A percentile compares a stretch with the other conserved stretches of the same genome.
Conservation (phyloP, 495 filamentous ascomycete species). For the Cetradonia linearis region DNA sequence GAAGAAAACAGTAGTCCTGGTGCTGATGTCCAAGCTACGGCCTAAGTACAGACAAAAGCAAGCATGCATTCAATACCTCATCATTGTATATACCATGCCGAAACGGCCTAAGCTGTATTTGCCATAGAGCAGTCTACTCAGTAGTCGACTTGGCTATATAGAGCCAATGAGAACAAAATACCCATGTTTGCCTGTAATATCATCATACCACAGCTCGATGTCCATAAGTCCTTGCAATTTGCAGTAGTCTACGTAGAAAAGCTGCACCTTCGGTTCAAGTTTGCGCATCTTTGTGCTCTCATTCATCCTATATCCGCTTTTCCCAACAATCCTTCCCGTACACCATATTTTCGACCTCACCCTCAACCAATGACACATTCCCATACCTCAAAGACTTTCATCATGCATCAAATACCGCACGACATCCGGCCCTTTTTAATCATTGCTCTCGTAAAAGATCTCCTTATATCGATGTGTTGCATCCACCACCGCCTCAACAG, state of each 20-base stretch:
- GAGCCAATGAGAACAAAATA: neutral
- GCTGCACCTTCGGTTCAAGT: neutral
- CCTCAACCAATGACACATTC: neutral
- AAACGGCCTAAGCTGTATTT: neutral
- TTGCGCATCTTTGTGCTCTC: neutral
- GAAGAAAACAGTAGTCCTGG: conserved; percentile 6
- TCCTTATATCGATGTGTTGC: conserved; percentile 75
- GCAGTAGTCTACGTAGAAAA: neutral
- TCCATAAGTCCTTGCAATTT: no score
- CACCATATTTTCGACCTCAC: neutral
- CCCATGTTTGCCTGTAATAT: neutral
- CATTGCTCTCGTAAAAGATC: conserved; percentile 57
- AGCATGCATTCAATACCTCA: neutral
- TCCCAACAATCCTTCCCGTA: neutral
- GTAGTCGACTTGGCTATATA: conserved; percentile 1
- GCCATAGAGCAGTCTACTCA: neutral
- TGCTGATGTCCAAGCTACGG: conserved; percentile 10
- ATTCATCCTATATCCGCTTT: neutral
- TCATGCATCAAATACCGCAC: neutral
- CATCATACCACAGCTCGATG: neutral
- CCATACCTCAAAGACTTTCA: neutral
- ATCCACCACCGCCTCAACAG: conserved; percentile 75
- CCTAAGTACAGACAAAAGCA: neutral
- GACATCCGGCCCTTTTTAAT: conserved; percentile 17
- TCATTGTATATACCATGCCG: conserved; percentile 5